Conservation (phyloP, 2,329 filamentous ascomycete species). For the Clonostachys chloroleuca region DNA sequence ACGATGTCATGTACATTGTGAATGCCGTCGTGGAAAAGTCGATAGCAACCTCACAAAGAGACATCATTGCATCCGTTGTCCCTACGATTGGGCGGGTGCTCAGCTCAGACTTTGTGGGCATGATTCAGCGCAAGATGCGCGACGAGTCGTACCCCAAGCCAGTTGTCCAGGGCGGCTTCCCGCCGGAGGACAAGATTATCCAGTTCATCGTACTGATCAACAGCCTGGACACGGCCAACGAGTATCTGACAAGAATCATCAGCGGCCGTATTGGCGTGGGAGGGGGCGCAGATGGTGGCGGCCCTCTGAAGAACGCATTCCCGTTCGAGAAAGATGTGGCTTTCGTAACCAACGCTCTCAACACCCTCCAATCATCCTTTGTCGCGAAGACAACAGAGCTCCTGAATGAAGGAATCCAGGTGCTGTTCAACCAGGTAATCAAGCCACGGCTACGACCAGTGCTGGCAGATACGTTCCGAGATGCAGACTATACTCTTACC, state of each 20-base stretch:
- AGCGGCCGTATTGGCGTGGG: conserved; percentile 51
- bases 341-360: conserved; percentile 65
- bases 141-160: conserved; percentile 90
- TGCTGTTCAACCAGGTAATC: conserved; percentile 83
- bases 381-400: conserved; percentile 76
- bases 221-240: conserved; percentile 86
- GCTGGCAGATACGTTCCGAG: conserved; percentile 83
- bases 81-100: conserved; percentile 77
- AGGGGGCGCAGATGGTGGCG: background rate
- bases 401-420: conserved; percentile 76
- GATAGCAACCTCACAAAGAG: conserved; percentile 77
- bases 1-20: conserved; percentile 99
- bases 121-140: conserved; percentile 97
- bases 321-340: conserved; percentile 73
- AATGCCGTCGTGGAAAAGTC: conserved; percentile 86
- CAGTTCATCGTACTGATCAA: conserved; percentile 92
- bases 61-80: conserved; percentile 73
- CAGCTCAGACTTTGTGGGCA: conserved; percentile 86
- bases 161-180: conserved; percentile 71
- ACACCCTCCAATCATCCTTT: conserved; percentile 67
- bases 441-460: conserved; percentile 81
- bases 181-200: conserved; percentile 84
- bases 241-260: conserved; percentile 88
- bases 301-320: conserved; percentile 61
- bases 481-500: conserved; percentile 76